Evolutionary conservation across 163 green algal genomes (phyloP).

Genomic region (Prototheca wickerhamii): DNA sequence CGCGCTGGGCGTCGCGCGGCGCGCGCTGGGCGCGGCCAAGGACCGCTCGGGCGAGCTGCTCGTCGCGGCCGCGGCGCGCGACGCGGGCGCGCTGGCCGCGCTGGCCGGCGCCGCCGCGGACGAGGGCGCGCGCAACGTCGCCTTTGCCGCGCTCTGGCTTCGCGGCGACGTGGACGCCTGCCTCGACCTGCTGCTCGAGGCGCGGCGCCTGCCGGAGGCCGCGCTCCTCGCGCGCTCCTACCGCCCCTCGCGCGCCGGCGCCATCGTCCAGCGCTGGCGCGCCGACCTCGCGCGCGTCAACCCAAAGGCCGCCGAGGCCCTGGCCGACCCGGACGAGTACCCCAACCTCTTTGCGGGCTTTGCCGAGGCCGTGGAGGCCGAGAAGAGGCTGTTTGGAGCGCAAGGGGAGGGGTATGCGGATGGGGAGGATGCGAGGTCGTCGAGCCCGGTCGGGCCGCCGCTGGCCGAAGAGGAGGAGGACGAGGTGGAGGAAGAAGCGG

Average conservation of each 20-base stretch:
- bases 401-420: not conserved
- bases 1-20: conserved; percentile 68
- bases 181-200: conserved; percentile 69
- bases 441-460: not conserved
- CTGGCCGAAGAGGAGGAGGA: conserved; percentile 3
- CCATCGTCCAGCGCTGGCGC: conserved; percentile 73
- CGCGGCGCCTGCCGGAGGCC: conserved; percentile 80
- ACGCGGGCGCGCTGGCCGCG: conserved; percentile 22
- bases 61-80: conserved; percentile 42
- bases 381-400: conserved; percentile 16
- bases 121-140: conserved; percentile 87
- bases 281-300: conserved; percentile 79
- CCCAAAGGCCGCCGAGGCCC: conserved; percentile 83
- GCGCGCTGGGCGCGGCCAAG: conserved; percentile 62
- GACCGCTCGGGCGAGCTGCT: conserved; percentile 86
- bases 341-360: conserved; percentile 93
- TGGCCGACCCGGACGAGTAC: conserved; percentile 91
- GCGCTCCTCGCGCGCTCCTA: conserved; percentile 94
- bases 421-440: not conserved
- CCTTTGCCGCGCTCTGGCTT: conserved; percentile 85
- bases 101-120: conserved; percentile 29
- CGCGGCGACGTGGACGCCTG: conserved; percentile 71
- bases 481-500: not conserved
- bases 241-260: conserved; percentile 37
- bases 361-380: conserved; percentile 57